These are phyloP conservation scores for Naematelia aurantialba DNA, from an alignment of 768 basidiomycete genomes.

Conservation along the genomic window DNA sequence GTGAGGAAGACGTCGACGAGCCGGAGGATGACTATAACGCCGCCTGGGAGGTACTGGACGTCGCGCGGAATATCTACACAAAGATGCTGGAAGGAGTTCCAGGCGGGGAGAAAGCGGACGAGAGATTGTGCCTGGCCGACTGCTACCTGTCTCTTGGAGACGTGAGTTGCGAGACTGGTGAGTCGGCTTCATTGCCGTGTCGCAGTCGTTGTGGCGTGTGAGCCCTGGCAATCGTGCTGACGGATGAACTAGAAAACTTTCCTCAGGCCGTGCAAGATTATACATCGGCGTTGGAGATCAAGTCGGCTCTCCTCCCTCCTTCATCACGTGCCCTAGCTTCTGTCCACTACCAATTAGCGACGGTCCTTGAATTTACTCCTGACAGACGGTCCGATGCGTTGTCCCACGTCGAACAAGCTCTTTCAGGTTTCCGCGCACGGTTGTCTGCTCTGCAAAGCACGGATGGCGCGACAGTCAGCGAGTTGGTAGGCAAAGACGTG, in stretches of 20 bases:
- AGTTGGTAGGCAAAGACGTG: conserved; percentile 61
- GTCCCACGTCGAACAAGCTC: conserved; percentile 70
- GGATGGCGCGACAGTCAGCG: conserved; percentile 27
- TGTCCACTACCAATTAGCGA: conserved; percentile 88
- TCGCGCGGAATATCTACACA: conserved; percentile 80
- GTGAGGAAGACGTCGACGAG: conserved; percentile 46
- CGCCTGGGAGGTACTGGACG: conserved; percentile 95
- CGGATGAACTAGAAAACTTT: conserved; percentile 98
- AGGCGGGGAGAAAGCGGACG: conserved; percentile 51
- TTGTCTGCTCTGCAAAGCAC: conserved; percentile 14
- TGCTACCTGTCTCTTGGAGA: conserved; percentile 87
- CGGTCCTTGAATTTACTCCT: conserved; percentile 85
- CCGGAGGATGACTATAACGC: conserved; percentile 97
- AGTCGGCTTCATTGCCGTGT: too few species aligned
- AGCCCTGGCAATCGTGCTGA: too few species aligned
- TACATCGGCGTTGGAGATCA: conserved; percentile 68
- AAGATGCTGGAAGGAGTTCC: conserved; percentile 59
- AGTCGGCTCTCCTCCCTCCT: conserved; percentile 67
- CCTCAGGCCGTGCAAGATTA: conserved; percentile 90
- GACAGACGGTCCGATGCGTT: conserved; percentile 80
- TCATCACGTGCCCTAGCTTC: conserved; percentile 92
- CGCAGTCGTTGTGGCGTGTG: not conserved
- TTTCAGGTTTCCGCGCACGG: conserved; percentile 71
- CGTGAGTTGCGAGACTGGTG: conserved; percentile 94
- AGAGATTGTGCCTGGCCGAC: conserved; percentile 74